phyloP scores from a whole-genome alignment of 768 basidiomycete genomes.

The Termitomyces sp. region DNA sequence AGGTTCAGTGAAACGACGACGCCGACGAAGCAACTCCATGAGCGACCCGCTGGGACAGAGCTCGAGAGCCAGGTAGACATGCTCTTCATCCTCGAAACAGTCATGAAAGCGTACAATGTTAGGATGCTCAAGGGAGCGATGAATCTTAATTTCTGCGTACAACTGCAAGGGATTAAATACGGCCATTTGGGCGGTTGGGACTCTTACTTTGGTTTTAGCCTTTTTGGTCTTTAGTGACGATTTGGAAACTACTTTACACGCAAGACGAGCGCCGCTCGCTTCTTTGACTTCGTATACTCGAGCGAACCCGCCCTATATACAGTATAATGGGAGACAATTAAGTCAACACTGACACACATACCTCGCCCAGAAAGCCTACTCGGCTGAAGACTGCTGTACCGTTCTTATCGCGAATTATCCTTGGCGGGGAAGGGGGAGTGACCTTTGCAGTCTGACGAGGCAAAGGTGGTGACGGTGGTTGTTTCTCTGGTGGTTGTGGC shows the following conservation, averaged over 20 bases:
- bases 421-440: constrained; percentile 77
- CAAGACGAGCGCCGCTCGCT: constrained; percentile 54
- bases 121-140: constrained; percentile 84
- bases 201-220: constrained; percentile 86
- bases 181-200: background rate
- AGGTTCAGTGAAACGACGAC: constrained; percentile 85
- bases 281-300: constrained; percentile 95
- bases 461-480: constrained; percentile 58
- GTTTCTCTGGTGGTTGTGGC: constrained; percentile 26
- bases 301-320: constrained; percentile 80
- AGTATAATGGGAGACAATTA: background rate
- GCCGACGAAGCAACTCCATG: constrained; percentile 87
- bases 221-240: constrained; percentile 90
- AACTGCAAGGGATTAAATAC: constrained; percentile 45
- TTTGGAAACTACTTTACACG: constrained; percentile 96
- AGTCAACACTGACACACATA: constrained; percentile 29
- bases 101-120: constrained; percentile 92
- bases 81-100: constrained; percentile 92
- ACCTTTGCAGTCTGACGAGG: constrained; percentile 82
- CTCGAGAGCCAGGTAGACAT: constrained; percentile 97
- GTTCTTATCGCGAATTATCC: constrained; percentile 63
- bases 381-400: constrained; percentile 57
- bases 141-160: constrained; percentile 98
- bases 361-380: constrained; percentile 88
- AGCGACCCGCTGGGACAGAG: constrained; percentile 86